phyloP scores from a whole-genome alignment of 2,329 filamentous ascomycete species.

The Escovopsis sp. region DNA sequence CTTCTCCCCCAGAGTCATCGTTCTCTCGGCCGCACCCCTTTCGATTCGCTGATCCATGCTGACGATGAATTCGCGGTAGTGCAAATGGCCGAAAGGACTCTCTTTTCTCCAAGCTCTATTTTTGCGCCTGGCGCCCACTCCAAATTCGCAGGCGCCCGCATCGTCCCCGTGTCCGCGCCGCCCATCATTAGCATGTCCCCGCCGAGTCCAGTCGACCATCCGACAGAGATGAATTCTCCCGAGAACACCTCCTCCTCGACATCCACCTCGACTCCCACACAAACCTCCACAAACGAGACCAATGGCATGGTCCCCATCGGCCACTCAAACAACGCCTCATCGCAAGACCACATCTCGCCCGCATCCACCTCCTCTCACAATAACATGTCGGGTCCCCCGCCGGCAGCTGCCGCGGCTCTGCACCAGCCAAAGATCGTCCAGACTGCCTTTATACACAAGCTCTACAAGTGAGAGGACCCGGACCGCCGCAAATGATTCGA shows the following conservation, averaged over 20 bases:
- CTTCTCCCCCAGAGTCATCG: no score
- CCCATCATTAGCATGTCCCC: conserved; percentile 45
- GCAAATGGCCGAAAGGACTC: conserved; percentile 39
- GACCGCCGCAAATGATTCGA: conserved; percentile 55
- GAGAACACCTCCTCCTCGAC: conserved; percentile 25
- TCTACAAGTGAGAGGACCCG: conserved; percentile 65
- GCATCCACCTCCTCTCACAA: conserved; percentile 18
- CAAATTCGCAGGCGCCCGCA: conserved; percentile 35
- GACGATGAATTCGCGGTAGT: conserved; percentile 21
- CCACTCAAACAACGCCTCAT: conserved; percentile 22
- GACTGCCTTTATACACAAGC: conserved; percentile 96
- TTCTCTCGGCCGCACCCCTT: no score
- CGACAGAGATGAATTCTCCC: conserved; percentile 47
- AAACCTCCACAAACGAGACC: conserved; percentile 27
- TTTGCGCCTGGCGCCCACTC: conserved; percentile 25
- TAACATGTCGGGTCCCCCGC: conserved; percentile 35
- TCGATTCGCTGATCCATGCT: conserved; percentile 5
- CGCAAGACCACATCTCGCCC: conserved; percentile 21
- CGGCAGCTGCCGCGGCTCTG: conserved; percentile 54
- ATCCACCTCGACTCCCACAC: conserved; percentile 15
- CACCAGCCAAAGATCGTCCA: conserved; percentile 96
- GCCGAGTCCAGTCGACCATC: conserved; percentile 42
- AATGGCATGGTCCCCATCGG: conserved; percentile 22
- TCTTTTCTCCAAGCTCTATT: conserved; percentile 31
- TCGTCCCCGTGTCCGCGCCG: conserved; percentile 41